Evolutionary conservation across 495 filamentous ascomycete species (phyloP), one percentile per base, ranked within the genome.

Genomic region (Penicillium antarcticum): DNA sequence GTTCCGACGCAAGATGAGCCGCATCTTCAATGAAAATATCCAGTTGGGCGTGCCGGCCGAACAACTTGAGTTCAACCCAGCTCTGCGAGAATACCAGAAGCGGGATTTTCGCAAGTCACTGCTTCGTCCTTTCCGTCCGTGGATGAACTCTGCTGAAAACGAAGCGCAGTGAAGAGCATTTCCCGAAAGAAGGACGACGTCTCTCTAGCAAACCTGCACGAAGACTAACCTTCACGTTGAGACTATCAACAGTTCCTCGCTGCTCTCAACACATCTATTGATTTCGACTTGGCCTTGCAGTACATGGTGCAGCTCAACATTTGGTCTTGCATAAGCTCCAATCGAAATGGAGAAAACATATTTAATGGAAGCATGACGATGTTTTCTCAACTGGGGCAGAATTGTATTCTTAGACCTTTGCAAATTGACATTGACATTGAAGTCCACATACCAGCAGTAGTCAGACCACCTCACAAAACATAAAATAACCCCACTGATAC

Each of bases 1-100:
- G 35, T 69, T 71, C 40, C 65, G 71, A 48, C 67, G 69, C 26
- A 62, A 48, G 38, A 63, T 72, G 46, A 74, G 69, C 58, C 57
- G 57, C 36, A 63, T 74, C 5, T 68, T 74, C 54, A 69, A 72
- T 45, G 69, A 74, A 13, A 67, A 57, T 41, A 55, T 71, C 26
- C 64, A 56, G n/a, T 55, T 57, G 42, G 60, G 48, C 10, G n/a
- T 41, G 16, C 55, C 67, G 7, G 12, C 37, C 1, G 69, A 70
- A 13, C 51, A 50, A 24, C 60, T 67, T 39, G 62, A 69, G 40
- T 53, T 68, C 23, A 55, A 58, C n/a, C 48, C 62, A 0, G 45
- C 43, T 4, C 19, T 56, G 19, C 56, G 23, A 9, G 40, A 49
- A 24, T 21, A 39, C 16, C 36, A 55, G 32, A 42, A 42, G 37